Evolutionary conservation across 495 filamentous ascomycete species (phyloP).

Genomic region (Alectoria sarmentosa): DNA sequence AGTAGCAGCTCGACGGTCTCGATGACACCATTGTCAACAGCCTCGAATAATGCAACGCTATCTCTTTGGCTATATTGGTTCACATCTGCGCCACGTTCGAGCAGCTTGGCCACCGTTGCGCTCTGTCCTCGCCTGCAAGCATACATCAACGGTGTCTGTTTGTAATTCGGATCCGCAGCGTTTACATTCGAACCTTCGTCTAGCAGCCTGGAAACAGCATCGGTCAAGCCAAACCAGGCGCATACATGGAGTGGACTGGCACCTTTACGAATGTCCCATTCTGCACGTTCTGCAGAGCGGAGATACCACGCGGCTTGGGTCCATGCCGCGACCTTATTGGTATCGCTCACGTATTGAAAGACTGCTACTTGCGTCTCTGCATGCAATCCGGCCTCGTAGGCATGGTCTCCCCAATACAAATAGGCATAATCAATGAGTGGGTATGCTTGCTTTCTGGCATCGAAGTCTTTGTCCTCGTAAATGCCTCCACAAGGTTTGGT

Average conservation of each 20-base stretch:
- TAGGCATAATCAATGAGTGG: slow-evolving; percentile 27
- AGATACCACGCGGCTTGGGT: slow-evolving; percentile 30
- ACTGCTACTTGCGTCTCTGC: slow-evolving; percentile 3
- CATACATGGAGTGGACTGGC: slow-evolving; percentile 27
- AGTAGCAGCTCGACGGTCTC: slow-evolving; percentile 15
- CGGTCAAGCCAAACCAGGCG: slow-evolving; percentile 29
- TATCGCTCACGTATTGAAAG: slow-evolving; percentile 22
- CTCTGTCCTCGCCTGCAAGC: slow-evolving; percentile 28
- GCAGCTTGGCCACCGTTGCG: slow-evolving; percentile 18
- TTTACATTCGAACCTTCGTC: slow-evolving; percentile 18
- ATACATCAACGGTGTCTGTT: slow-evolving; percentile 31
- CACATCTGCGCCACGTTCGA: slow-evolving; percentile 23
- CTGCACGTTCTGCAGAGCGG: slow-evolving; percentile 18
- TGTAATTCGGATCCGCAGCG: slow-evolving; percentile 23
- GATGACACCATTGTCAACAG: slow-evolving; percentile 14
- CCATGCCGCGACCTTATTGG: slow-evolving; percentile 19
- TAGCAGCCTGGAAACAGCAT: slow-evolving; percentile 11
- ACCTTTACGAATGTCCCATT: slow-evolving; percentile 29
- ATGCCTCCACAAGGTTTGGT: slow-evolving; percentile 20
- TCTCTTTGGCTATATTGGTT: slow-evolving; percentile 23
- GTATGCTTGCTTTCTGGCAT: slow-evolving; percentile 18
- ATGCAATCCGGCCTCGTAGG: slow-evolving; percentile 17
- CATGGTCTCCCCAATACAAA: slow-evolving; percentile 30
- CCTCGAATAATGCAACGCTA: slow-evolving; percentile 26
- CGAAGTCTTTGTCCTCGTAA: slow-evolving; percentile 21